Evolutionary conservation across 2,329 filamentous ascomycete species (phyloP).

Genomic region (Neonectria hederae): DNA sequence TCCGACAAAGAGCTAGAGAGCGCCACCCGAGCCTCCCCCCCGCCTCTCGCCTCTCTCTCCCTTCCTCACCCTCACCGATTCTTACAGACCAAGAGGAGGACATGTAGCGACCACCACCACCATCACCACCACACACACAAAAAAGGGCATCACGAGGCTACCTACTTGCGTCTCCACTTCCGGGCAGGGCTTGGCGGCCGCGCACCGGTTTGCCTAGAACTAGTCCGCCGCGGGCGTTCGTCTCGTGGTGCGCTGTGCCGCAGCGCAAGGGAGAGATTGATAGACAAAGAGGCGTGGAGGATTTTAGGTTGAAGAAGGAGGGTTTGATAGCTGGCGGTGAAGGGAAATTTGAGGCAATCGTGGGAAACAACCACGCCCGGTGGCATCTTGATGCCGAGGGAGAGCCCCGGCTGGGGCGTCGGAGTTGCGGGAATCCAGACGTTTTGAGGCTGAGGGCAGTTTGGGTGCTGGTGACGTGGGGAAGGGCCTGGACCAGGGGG

Average conservation of each 20-base stretch:
- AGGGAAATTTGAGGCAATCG: neutral
- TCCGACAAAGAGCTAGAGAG: neutral
- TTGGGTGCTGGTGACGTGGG: neutral
- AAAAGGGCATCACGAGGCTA: neutral
- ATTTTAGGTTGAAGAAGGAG: neutral
- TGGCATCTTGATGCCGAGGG: neutral
- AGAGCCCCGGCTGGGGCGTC: slow-evolving; percentile 5
- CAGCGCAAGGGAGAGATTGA: neutral
- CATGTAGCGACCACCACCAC: no score
- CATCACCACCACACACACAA: neutral
- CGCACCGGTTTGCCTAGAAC: neutral
- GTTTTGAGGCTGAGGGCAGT: slow-evolving; percentile 9
- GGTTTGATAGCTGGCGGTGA: neutral
- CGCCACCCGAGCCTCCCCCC: neutral
- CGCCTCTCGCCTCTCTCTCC: neutral
- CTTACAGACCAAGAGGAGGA: neutral
- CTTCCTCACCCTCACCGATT: neutral
- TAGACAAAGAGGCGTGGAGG: neutral
- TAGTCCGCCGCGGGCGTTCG: neutral
- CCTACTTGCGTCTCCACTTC: neutral
- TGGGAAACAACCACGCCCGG: neutral
- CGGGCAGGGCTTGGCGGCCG: neutral
- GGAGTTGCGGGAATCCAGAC: slow-evolving; percentile 2
- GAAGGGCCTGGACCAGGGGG: neutral
- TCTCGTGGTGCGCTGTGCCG: neutral